A percentile compares a stretch with the other conserved stretches of the same genome.
phyloP scores from a whole-genome alignment of 345 rosid genomes.

The Durio zibethinus region DNA sequence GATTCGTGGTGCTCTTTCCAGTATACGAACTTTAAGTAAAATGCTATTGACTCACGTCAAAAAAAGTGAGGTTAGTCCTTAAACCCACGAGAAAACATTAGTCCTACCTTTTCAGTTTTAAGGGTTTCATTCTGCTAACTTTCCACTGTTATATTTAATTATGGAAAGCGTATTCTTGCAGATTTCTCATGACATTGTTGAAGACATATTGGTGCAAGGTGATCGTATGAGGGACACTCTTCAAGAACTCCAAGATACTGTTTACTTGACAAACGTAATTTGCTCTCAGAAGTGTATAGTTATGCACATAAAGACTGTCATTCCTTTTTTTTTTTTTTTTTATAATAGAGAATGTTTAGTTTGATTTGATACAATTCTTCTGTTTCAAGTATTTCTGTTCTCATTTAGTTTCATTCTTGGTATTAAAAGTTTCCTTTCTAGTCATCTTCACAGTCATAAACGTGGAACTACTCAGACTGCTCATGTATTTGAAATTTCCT shows the following conservation, averaged over 20 bases:
- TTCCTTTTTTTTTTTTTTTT: neutral
- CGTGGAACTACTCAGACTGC: neutral
- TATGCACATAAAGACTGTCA: neutral
- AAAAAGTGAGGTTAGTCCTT: conserved; percentile 64
- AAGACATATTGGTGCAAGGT: conserved; percentile 73
- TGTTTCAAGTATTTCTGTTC: neutral
- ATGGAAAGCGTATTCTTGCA: conserved; percentile 25
- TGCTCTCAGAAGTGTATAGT: neutral
- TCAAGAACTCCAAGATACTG: conserved; percentile 91
- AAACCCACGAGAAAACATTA: neutral
- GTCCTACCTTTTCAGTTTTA: neutral
- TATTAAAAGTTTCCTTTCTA: neutral
- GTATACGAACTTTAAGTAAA: conserved; percentile 73
- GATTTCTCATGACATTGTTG: conserved; percentile 78
- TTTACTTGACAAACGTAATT: conserved; percentile 71
- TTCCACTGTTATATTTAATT: neutral
- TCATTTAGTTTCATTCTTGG: neutral
- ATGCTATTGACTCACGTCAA: conserved; percentile 70
- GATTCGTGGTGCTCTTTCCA: conserved; percentile 86
- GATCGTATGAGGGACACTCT: conserved; percentile 65
- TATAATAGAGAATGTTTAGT: neutral
- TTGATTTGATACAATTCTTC: neutral
- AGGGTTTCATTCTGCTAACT: neutral
- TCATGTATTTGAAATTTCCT: neutral
- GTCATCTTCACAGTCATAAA: neutral